Base-by-base conservation (phyloP, 208 protist species). In the Acanthamoeba rhysodes region DNA sequence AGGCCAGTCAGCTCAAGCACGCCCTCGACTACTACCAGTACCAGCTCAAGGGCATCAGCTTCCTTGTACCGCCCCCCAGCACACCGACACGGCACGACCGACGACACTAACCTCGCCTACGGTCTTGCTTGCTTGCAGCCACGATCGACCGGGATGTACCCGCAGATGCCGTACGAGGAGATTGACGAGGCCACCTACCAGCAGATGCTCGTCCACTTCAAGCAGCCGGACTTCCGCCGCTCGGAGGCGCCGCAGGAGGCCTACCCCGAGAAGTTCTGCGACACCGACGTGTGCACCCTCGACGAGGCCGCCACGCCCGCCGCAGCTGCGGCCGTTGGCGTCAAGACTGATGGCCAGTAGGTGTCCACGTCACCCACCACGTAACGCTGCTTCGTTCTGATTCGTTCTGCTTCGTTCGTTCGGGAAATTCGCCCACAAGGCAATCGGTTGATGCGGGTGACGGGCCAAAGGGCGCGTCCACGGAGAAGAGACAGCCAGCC, bases 21-120 rank as follows among this genome's bases (percentile, higher is more conserved):
- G 97, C 98, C 10, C 90, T 98, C 1, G 85, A 98, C 88, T 98
- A 98, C 85, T 98, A 97, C 93, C 98, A 98, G 95, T 98, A 98
- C 95, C 96, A 97, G 94, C 95, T 98, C 50, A 98, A 98, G 55
- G 98, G 98, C 90, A 87, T 98, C 18, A 97, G 94, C n/a, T 98
- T 98, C 92, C 95, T 98, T 34, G 76, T 84, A 84, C 37, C 10
- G 16, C 37, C 76, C 0, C 16, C 4, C 24, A 27, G 3, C 24
- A 9, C 14, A 45, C 41, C 41, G 3, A 45, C 41, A 8, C 41
- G 3, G 9, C 41, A 5, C 41, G 3, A 45, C 41, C 3, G 2
- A 41, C 37, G 37, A 41, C 37, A 45, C 41, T 45, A 50, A 50
- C 45, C 45, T 14, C 45, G 5, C 0, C 45, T 16, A 32, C 9